A percentile compares a stretch with the other conserved stretches of the same genome.
phyloP scores from a whole-genome alignment of 164 flowering plant genomes.

The Kalanchoe fedtschenkoi region DNA sequence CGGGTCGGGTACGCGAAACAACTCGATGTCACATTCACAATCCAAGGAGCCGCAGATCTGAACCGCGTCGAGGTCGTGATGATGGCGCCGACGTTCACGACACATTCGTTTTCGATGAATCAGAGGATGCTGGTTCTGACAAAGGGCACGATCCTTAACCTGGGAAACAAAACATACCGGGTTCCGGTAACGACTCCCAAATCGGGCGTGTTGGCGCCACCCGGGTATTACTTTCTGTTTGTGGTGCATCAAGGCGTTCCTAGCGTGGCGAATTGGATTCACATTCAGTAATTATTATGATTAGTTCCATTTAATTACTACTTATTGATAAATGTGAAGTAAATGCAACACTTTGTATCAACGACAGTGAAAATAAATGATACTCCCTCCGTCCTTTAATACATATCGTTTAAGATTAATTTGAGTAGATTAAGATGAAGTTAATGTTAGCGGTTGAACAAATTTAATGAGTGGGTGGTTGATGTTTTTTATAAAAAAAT shows the following conservation, averaged over 20 bases:
- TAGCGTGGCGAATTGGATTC: conserved; percentile 28
- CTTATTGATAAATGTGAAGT: too few species aligned
- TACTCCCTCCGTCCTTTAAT: too few species aligned
- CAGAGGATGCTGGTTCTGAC: conserved; percentile 25
- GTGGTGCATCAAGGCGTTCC: conserved; percentile 26
- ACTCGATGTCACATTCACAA: conserved; percentile 10
- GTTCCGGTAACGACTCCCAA: conserved; percentile 11
- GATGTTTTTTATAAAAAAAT: too few species aligned
- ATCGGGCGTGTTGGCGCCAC: conserved; percentile 16
- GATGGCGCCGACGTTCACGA: conserved; percentile 35
- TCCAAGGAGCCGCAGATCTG: neutral
- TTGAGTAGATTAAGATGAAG: too few species aligned
- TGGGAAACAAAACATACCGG: conserved; percentile 10
- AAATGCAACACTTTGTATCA: too few species aligned
- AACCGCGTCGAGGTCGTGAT: conserved; percentile 22
- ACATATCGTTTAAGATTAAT: too few species aligned
- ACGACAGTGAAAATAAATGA: too few species aligned
- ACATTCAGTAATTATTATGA: conserved; percentile 11
- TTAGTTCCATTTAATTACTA: neutral
- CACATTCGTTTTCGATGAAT: conserved; percentile 32
- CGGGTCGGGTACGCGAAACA: conserved; percentile 13
- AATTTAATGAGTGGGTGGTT: too few species aligned
- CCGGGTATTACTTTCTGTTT: conserved; percentile 21
- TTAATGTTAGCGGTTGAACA: too few species aligned
- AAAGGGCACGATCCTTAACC: neutral